Evolutionary conservation across 1,139 yeast genomes (phyloP), one percentile per base, ranked within the genome.

Genomic region (Martiniozyma asiatica): DNA sequence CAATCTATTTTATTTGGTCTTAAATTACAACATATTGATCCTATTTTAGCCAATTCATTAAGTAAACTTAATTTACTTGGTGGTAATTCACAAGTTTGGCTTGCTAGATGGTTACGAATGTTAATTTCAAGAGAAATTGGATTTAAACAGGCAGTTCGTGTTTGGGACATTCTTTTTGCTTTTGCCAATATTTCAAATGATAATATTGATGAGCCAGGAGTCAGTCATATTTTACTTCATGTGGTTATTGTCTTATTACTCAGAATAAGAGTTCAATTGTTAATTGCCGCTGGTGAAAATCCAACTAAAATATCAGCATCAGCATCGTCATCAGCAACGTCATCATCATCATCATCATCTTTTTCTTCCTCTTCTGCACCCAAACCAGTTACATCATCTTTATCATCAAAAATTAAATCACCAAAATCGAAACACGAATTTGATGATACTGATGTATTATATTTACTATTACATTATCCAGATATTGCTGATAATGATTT

Each of bases 401-500:
- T n/a, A n/a, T n/a, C n/a, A 8, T 5, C 14, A 12, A 25, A 30
- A 22, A 14, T 18, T 20, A 4, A 20, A 14, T 3, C 9, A 5
- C 18, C 12, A 11, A 6, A 30, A 15, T 6, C 15, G 21, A 22
- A 25, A 16, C 22, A 22, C 12, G 25, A 23, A 10, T 25, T 29
- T 12, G 84, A 76, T 47, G 71, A 70, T 40, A 73, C 78, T 20
- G 85, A 77, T 42, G 61, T 74, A 4, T 56, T 77, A 20, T 66
- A 68, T 22, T 41, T 73, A 18, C 49, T 77, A 20, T 54, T 77
- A 29, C 82, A 74, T 47, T 75, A 73, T 44, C 79, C 80, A 2
- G n/a, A n/a, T n/a, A n/a, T n/a, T n/a, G 52, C 58, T 8, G 23
- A 27, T 22, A 20, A 23, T n/a, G n/a, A n/a, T n/a, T n/a, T n/a